phyloP scores from a whole-genome alignment of 2,329 filamentous ascomycete genomes.

The Fonsecaea erecta region DNA sequence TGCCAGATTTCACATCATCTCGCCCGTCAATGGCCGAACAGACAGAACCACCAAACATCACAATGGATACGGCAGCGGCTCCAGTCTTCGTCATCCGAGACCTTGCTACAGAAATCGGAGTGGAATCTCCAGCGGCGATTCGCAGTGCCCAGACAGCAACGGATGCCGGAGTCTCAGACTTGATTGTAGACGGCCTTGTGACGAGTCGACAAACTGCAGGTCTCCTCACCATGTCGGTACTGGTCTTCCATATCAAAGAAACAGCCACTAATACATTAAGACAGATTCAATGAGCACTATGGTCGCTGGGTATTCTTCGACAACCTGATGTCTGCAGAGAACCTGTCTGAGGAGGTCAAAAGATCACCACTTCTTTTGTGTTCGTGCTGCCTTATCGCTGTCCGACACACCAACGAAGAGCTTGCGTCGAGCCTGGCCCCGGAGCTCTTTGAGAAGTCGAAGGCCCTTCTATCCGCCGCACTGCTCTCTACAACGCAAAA shows the following conservation, averaged over 20 bases:
- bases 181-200: slow-evolving; percentile 40
- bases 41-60: background rate
- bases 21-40: slow-evolving; percentile 1
- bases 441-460: slow-evolving; percentile 46
- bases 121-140: slow-evolving; percentile 28
- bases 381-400: slow-evolving; percentile 49
- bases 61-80: slow-evolving; percentile 28
- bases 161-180: slow-evolving; percentile 30
- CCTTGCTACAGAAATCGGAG: slow-evolving; percentile 40
- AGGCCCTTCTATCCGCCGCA: slow-evolving; percentile 39
- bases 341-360: slow-evolving; percentile 43
- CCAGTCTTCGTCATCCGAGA: slow-evolving; percentile 43
- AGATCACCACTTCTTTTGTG: slow-evolving; percentile 48
- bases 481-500: slow-evolving; percentile 48
- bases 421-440: slow-evolving; percentile 46
- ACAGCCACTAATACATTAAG: background rate
- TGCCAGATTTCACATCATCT: background rate
- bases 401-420: slow-evolving; percentile 49
- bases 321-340: slow-evolving; percentile 37
- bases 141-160: slow-evolving; percentile 9
- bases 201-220: slow-evolving; percentile 34
- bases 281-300: slow-evolving; percentile 47
- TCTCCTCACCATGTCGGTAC: slow-evolving; percentile 37
- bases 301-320: slow-evolving; percentile 51
- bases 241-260: background rate